Evolutionary conservation across 2,329 filamentous ascomycete species (phyloP).

Genomic region (Ceratocystis cacaofunesta): DNA sequence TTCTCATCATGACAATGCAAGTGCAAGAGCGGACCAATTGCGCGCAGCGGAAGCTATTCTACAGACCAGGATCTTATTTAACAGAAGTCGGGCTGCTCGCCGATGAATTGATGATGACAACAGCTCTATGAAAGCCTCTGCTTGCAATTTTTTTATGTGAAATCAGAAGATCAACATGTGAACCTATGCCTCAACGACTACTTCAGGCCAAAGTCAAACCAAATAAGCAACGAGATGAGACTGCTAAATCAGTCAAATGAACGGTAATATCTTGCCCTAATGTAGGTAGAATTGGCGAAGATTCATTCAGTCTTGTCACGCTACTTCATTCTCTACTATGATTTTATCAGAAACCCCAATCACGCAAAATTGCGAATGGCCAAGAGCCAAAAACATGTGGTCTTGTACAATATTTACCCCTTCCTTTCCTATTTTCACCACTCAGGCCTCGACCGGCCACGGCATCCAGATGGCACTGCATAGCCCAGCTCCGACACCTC

Average conservation of each 20-base stretch:
- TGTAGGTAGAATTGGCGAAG: no score
- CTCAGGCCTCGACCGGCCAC: slow-evolving; percentile 15
- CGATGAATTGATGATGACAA: slow-evolving; percentile 12
- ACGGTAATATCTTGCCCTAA: no score
- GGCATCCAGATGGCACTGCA: slow-evolving; percentile 11
- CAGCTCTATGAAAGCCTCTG: neutral
- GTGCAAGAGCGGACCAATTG: neutral
- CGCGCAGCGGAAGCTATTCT: slow-evolving; percentile 1
- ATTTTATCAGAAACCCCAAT: no score
- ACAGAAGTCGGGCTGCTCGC: slow-evolving; percentile 11
- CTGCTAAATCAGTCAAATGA: no score
- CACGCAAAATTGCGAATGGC: no score
- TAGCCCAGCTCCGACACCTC: slow-evolving; percentile 12
- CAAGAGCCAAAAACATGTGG: neutral
- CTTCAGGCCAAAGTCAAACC: neutral
- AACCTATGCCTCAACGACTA: neutral
- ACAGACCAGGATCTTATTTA: slow-evolving; percentile 13
- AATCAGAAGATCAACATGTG: neutral
- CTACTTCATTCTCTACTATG: no score
- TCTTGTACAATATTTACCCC: neutral
- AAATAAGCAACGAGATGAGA: no score
- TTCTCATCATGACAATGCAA: neutral
- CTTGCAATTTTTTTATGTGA: neutral
- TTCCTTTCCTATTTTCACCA: slow-evolving; percentile 5
- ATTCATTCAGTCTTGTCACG: no score